Evolutionary conservation across 345 rosid species (phyloP).

Genomic region (Dipteronia sinensis): DNA sequence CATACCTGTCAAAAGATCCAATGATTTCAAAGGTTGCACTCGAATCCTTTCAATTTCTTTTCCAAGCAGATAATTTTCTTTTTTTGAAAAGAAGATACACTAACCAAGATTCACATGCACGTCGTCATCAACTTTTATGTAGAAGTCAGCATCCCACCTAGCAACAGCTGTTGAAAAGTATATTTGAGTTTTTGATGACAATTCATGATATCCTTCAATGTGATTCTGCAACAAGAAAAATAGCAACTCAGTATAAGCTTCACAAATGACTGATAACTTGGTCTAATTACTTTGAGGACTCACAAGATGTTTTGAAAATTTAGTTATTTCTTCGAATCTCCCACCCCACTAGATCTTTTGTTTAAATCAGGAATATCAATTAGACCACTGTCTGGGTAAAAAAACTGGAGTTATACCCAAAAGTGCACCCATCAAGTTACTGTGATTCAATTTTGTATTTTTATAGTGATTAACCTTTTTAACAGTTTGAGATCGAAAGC

Average conservation of each 20-base stretch:
- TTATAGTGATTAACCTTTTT: not conserved
- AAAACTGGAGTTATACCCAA: not conserved
- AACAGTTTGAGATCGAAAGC: not conserved
- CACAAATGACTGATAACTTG: not conserved
- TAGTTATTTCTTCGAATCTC: slow-evolving; percentile 1
- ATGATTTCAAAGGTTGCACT: slow-evolving; percentile 21
- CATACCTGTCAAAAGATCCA: slow-evolving; percentile 50
- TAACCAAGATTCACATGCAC: slow-evolving; percentile 91
- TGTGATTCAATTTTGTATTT: not conserved
- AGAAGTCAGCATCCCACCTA: slow-evolving; percentile 85
- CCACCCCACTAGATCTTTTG: not conserved
- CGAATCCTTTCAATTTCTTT: slow-evolving; percentile 1
- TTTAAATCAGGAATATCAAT: not conserved
- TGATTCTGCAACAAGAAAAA: slow-evolving; percentile 58
- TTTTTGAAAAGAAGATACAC: slow-evolving; percentile 29
- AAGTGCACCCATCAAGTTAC: not conserved
- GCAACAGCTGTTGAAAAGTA: slow-evolving; percentile 69
- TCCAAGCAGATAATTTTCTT: not conserved
- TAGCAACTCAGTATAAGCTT: slow-evolving; percentile 10
- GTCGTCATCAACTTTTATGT: slow-evolving; percentile 77
- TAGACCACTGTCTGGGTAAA: not conserved
- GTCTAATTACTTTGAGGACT: not conserved
- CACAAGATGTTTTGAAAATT: not conserved
- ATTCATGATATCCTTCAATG: slow-evolving; percentile 73
- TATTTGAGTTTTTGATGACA: slow-evolving; percentile 70